A percentile compares a stretch with the other conserved stretches of the same genome.
Conservation (phyloP, 352 stramenopile species). For the Phytophthora uliginosa region DNA sequence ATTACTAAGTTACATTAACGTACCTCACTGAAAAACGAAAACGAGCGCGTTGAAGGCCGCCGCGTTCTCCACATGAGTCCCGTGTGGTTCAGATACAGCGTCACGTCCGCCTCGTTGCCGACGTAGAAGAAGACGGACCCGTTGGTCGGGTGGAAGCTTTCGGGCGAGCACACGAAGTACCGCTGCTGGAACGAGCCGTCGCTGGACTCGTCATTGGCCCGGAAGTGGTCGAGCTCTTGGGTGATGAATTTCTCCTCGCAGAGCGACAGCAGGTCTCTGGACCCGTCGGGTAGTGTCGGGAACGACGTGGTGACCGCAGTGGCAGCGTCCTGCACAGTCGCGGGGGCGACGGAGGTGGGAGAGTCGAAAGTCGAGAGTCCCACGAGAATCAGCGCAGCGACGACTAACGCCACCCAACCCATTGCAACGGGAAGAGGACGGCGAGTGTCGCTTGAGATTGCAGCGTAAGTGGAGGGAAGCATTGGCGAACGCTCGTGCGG, state of each 20-base stretch:
- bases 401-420: conserved; percentile 33
- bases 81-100: conserved; percentile 75
- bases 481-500: conserved; percentile 38
- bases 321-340: neutral
- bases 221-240: conserved; percentile 67
- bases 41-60: conserved; percentile 61
- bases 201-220: conserved; percentile 25
- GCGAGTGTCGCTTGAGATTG: neutral
- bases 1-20: too few relatives aligned
- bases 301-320: conserved; percentile 19
- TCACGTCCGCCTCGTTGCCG: conserved; percentile 78
- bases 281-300: conserved; percentile 28
- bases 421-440: conserved; percentile 37
- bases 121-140: conserved; percentile 80
- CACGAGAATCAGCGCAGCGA: conserved; percentile 20
- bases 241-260: conserved; percentile 58
- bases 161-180: conserved; percentile 77
- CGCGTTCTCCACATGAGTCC: conserved; percentile 82
- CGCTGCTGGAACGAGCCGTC: conserved; percentile 57
- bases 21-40: too few relatives aligned
- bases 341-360: neutral
- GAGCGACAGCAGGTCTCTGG: conserved; percentile 47
- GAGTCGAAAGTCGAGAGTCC: conserved; percentile 8
- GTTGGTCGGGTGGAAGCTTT: conserved; percentile 49
- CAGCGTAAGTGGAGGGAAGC: conserved; percentile 21